Evolutionary conservation across 139 green algal genomes (phyloP).

Genomic region (Chara braunii): DNA sequence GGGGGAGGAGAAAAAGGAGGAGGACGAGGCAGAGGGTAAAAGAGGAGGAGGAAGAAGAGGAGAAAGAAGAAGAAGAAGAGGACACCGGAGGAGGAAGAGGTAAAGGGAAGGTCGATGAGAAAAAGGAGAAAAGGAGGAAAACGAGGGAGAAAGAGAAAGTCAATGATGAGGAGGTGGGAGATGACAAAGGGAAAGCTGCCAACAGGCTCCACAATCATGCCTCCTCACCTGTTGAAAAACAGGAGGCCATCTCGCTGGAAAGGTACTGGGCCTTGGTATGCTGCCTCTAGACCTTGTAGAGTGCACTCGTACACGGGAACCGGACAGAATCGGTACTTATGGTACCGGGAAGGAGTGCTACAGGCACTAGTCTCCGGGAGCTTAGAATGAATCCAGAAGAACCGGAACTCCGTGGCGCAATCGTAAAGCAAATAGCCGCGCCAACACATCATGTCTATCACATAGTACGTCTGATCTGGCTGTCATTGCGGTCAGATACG

Average conservation of each 20-base stretch:
- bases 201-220: too few species aligned
- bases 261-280: constrained; percentile 12
- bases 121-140: too few species aligned
- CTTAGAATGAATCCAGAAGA: constrained; percentile 63
- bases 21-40: too few species aligned
- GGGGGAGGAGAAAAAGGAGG: too few species aligned
- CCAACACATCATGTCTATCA: constrained; percentile 81
- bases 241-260: constrained; percentile 70
- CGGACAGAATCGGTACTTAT: constrained; percentile 27
- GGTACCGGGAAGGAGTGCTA: constrained; percentile 13
- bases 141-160: too few species aligned
- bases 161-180: too few species aligned
- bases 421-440: constrained; percentile 68
- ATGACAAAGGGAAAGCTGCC: too few species aligned
- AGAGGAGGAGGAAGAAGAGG: too few species aligned
- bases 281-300: constrained; percentile 43
- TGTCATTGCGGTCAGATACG: background rate
- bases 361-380: constrained; percentile 48
- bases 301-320: constrained; percentile 13
- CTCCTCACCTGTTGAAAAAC: constrained; percentile 48
- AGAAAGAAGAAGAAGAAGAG: too few species aligned
- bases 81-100: too few species aligned
- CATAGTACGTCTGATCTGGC: constrained; percentile 46
- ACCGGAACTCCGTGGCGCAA: constrained; percentile 74
- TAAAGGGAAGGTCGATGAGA: too few species aligned